These are phyloP conservation scores for Forsythia viridissima DNA, from an alignment of 257 asterid genomes.

Conservation along the genomic window DNA sequence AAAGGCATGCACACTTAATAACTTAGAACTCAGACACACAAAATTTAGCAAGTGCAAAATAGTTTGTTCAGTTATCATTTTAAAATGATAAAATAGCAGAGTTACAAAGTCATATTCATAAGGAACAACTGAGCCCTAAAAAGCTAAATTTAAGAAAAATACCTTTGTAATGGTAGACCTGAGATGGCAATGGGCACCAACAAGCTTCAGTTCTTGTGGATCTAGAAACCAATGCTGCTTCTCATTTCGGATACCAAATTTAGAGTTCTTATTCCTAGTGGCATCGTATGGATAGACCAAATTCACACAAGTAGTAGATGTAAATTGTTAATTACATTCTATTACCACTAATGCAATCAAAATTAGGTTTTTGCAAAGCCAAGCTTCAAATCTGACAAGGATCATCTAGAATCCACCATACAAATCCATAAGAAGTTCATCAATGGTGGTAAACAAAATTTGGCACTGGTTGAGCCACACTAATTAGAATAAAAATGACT, in stretches of 20 bases:
- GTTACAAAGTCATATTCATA: not conserved
- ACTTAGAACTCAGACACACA: not conserved
- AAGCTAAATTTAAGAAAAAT: not conserved
- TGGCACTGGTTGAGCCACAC: not conserved
- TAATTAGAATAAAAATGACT: not conserved
- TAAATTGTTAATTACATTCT: not conserved
- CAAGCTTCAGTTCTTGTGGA: constrained; percentile 84
- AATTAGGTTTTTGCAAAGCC: not conserved
- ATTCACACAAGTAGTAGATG: constrained; percentile 12
- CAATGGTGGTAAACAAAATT: not conserved
- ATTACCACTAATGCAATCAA: not conserved
- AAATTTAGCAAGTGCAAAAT: not conserved
- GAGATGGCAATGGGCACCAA: constrained; percentile 96
- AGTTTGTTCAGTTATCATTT: not conserved
- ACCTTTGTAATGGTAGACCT: constrained; percentile 98
- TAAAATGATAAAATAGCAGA: not conserved
- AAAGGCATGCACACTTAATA: not conserved
- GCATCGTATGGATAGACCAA: constrained; percentile 99
- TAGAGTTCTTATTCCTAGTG: constrained; percentile 87
- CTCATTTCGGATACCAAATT: constrained; percentile 94
- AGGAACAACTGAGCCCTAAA: not conserved
- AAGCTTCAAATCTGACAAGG: not conserved
- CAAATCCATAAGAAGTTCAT: not conserved
- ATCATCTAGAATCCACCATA: not conserved
- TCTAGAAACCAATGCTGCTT: constrained; percentile 95